Conservation (phyloP, 2,329 filamentous ascomycete genomes). For the Penicillium sp. region DNA sequence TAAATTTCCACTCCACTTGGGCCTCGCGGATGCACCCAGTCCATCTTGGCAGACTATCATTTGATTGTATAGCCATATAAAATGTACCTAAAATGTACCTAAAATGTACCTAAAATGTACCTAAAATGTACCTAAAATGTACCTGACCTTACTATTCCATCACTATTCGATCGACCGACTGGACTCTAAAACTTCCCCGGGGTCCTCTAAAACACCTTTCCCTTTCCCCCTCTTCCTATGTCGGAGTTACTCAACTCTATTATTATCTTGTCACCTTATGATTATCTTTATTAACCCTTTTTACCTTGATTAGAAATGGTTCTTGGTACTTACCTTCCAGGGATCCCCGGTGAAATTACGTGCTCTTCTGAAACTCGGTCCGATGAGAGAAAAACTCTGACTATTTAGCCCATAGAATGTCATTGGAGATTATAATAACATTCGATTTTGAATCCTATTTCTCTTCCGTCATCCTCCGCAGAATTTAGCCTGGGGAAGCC, state of each 20-base stretch:
- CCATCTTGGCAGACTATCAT: not conserved
- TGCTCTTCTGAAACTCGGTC: not conserved
- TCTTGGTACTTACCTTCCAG: not conserved
- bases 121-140: too few relatives aligned
- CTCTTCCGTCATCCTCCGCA: not conserved
- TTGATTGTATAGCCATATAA: constrained; percentile 20
- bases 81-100: constrained; percentile 16
- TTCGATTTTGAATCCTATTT: not conserved
- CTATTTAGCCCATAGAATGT: not conserved
- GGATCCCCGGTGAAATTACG: constrained; percentile 10
- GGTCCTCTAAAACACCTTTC: constrained; percentile 7
- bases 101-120: constrained; percentile 17
- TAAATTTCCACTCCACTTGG: constrained; percentile 16
- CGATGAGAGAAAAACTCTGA: not conserved
- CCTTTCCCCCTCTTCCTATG: not conserved
- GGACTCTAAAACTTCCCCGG: constrained; percentile 2
- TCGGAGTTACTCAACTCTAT: not conserved
- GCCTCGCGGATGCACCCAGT: constrained; percentile 38
- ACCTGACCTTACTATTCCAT: constrained; percentile 1
- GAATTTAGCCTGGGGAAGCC: not conserved
- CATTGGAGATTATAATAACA: too few relatives aligned
- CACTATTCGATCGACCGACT: not conserved
- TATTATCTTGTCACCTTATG: too few relatives aligned
- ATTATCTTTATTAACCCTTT: too few relatives aligned
- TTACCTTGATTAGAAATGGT: constrained; percentile 3